Conservation (phyloP, 768 basidiomycete species). For the Holtermanniella nyarrowii region DNA sequence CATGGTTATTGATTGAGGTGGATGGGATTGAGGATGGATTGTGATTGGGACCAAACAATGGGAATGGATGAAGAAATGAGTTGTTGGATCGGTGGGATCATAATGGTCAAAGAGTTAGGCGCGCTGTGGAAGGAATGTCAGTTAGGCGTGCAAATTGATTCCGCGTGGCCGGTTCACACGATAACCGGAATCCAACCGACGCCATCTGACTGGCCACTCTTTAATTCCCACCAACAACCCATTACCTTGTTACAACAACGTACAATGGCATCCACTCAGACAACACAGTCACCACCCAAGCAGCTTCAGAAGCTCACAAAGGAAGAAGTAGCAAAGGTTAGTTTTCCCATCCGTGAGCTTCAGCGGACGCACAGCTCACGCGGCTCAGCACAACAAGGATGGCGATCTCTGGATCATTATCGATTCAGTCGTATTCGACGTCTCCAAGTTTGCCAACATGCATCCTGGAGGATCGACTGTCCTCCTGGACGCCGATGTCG, state of each 20-base stretch:
- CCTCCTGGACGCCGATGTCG: conserved; percentile 65
- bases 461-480: conserved; percentile 74
- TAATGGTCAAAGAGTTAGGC: no score
- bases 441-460: conserved; percentile 65
- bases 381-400: conserved; percentile 56
- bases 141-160: no score
- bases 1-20: no score
- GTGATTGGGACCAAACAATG: no score
- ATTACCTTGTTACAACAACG: background rate
- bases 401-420: conserved; percentile 82
- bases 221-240: background rate
- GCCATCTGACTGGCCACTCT: background rate
- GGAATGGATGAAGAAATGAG: no score
- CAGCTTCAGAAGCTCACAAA: conserved; percentile 47
- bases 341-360: conserved; percentile 14
- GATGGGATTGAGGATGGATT: no score
- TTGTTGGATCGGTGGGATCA: no score
- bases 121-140: no score
- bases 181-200: background rate
- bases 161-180: background rate
- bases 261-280: background rate
- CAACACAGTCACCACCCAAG: background rate
- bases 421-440: conserved; percentile 72
- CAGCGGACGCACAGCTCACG: background rate
- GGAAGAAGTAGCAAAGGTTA: conserved; percentile 64